Evolutionary conservation across 352 stramenopile genomes (phyloP).

Genomic region (Peronospora farinosa): DNA sequence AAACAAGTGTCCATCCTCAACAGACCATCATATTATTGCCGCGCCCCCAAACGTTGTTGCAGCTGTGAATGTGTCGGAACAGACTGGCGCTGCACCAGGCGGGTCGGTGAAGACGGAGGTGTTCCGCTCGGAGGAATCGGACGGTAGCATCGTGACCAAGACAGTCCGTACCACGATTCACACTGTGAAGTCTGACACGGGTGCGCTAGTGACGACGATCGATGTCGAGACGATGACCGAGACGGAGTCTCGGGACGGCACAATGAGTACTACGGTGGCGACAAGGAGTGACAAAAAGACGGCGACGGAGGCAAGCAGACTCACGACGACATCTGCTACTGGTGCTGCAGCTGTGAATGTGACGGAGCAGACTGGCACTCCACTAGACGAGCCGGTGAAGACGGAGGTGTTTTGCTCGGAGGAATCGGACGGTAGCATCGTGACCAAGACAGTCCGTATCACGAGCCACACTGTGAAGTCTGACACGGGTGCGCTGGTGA

Average conservation of each 20-base stretch:
- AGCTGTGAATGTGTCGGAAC: conserved; percentile 2
- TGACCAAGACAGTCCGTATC: conserved; percentile 15
- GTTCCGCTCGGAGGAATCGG: conserved; percentile 7
- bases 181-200: conserved; percentile 3
- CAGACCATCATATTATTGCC: not conserved
- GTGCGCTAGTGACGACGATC: conserved; percentile 8
- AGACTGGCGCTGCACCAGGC: not conserved
- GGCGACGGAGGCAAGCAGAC: conserved; percentile 5
- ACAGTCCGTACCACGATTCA: conserved; percentile 10
- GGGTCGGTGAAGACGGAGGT: conserved; percentile 1
- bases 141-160: conserved; percentile 16
- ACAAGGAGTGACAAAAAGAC: conserved; percentile 5
- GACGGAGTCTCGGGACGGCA: conserved; percentile 13
- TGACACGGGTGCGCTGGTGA: conserved; percentile 5
- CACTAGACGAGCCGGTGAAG: conserved; percentile 1
- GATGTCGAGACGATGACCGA: conserved; percentile 13
- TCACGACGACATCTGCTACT: not conserved
- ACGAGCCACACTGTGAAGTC: conserved; percentile 8
- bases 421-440: conserved; percentile 10
- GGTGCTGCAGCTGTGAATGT: conserved; percentile 3
- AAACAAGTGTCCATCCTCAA: not conserved
- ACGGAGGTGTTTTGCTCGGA: conserved; percentile 2
- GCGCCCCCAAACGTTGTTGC: not conserved
- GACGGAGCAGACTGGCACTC: not conserved
- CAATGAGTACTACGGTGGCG: conserved; percentile 7